These are phyloP conservation scores for Cyphellophora europaea DNA, from an alignment of 2,329 filamentous ascomycete genomes.

Conservation along the genomic window DNA sequence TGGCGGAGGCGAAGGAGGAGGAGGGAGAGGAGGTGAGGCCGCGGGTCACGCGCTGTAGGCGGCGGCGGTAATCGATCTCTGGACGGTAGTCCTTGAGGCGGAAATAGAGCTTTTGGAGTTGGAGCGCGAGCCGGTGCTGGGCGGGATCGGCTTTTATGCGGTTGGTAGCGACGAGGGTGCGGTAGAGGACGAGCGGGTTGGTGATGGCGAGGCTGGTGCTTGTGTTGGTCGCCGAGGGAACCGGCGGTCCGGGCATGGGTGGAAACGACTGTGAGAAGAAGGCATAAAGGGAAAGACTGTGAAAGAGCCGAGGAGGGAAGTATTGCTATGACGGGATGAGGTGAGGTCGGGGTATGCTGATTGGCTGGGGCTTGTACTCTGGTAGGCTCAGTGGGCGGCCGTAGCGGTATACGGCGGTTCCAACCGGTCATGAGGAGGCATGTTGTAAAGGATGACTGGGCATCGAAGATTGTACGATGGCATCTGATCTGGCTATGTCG, in stretches of 20 bases:
- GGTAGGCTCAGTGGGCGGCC: too few relatives aligned
- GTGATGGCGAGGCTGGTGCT: slow-evolving; percentile 18
- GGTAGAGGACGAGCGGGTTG: slow-evolving; percentile 69
- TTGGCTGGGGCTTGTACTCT: too few relatives aligned
- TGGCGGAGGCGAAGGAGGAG: slow-evolving; percentile 18
- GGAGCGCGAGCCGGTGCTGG: slow-evolving; percentile 63
- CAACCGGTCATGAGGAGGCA: too few relatives aligned
- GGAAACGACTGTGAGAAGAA: slow-evolving; percentile 1
- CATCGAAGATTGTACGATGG: too few relatives aligned
- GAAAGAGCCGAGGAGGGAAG: too few relatives aligned
- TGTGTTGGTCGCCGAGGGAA: slow-evolving; percentile 1
- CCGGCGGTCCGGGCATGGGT: neutral
- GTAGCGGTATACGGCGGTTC: too few relatives aligned
- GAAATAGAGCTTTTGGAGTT: slow-evolving; percentile 68
- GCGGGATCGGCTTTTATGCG: slow-evolving; percentile 59
- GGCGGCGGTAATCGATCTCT: slow-evolving; percentile 56
- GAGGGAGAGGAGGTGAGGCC: slow-evolving; percentile 23
- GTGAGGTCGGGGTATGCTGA: too few relatives aligned
- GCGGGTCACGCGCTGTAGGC: slow-evolving; percentile 51
- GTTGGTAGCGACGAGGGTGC: slow-evolving; percentile 58
- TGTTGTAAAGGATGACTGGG: too few relatives aligned
- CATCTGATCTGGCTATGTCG: too few relatives aligned
- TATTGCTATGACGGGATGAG: too few relatives aligned
- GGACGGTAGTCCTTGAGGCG: slow-evolving; percentile 72
- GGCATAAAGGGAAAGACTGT: too few relatives aligned